Conservation (phyloP, 345 rosid species). For the Gossypium thurberi region DNA sequence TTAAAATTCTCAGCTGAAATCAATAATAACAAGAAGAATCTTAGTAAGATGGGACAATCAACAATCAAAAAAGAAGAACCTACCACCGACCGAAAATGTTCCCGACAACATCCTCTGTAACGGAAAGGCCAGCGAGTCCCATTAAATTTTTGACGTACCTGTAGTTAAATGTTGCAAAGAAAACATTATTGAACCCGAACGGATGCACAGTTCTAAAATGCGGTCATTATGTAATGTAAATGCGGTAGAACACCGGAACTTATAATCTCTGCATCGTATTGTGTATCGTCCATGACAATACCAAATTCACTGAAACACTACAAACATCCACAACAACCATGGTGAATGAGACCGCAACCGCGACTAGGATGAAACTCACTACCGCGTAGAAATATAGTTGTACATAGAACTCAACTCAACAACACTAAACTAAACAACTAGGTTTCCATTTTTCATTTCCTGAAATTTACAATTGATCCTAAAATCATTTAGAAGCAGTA, state of each 20-base stretch:
- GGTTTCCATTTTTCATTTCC: neutral
- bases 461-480: neutral
- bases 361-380: neutral
- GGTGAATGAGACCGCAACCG: neutral
- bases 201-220: neutral
- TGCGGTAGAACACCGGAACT: neutral
- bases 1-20: neutral
- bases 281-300: neutral
- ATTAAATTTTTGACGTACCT: slow-evolving; percentile 75
- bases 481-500: neutral
- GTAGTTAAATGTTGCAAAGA: slow-evolving; percentile 8
- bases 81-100: slow-evolving; percentile 90
- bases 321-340: neutral
- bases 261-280: neutral
- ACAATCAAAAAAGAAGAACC: slow-evolving; percentile 19
- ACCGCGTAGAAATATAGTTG: neutral
- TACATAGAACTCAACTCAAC: neutral
- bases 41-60: neutral
- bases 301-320: neutral
- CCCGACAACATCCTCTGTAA: slow-evolving; percentile 92
- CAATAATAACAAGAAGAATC: neutral
- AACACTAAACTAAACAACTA: neutral
- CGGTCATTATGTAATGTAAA: neutral
- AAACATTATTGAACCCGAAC: neutral
- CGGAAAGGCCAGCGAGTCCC: slow-evolving; percentile 65